A percentile compares a stretch with the other conserved stretches of the same genome.
phyloP scores from a whole-genome alignment of 139 green algal species.

The Medakamo hakoo region DNA sequence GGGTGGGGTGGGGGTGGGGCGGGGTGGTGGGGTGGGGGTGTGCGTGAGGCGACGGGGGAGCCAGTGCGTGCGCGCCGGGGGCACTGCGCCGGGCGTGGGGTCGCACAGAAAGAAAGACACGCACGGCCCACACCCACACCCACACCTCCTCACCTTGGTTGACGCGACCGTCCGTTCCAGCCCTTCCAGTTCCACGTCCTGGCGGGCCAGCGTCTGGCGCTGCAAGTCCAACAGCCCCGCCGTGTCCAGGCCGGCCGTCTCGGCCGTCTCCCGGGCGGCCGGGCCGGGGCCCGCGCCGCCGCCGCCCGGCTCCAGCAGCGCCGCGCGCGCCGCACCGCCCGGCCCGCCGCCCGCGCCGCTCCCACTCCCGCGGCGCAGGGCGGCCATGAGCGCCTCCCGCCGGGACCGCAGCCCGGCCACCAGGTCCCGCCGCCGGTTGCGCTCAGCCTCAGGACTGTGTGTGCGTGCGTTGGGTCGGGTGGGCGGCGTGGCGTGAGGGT shows the following conservation, averaged over 20 bases:
- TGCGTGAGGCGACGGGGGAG: too few relatives aligned
- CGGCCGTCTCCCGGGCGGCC: conserved; percentile 32
- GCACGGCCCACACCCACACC: too few relatives aligned
- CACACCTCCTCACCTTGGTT: conserved; percentile 38
- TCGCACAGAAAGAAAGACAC: too few relatives aligned
- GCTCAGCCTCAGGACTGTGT: conserved; percentile 64
- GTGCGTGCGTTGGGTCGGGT: background rate
- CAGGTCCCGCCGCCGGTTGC: conserved; percentile 57
- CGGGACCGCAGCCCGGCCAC: conserved; percentile 38
- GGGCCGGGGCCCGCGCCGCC: background rate
- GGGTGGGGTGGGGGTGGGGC: too few relatives aligned
- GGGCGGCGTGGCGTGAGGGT: background rate
- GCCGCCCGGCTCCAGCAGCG: conserved; percentile 14
- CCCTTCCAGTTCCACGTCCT: conserved; percentile 53
- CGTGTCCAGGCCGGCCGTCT: conserved; percentile 45
- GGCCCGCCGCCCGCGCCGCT: conserved; percentile 22
- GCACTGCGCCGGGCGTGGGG: too few relatives aligned
- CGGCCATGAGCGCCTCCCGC: conserved; percentile 57
- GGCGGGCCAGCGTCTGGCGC: conserved; percentile 46
- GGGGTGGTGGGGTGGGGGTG: too few relatives aligned
- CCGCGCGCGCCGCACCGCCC: conserved; percentile 2
- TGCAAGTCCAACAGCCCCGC: conserved; percentile 49
- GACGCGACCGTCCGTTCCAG: conserved; percentile 53
- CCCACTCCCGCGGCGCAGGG: conserved; percentile 31
- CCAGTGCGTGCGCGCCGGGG: too few relatives aligned